These are phyloP conservation scores for Dendrocalamus latiflorus DNA, from an alignment of 202 grass and related monocot genomes.

Conservation along the genomic window DNA sequence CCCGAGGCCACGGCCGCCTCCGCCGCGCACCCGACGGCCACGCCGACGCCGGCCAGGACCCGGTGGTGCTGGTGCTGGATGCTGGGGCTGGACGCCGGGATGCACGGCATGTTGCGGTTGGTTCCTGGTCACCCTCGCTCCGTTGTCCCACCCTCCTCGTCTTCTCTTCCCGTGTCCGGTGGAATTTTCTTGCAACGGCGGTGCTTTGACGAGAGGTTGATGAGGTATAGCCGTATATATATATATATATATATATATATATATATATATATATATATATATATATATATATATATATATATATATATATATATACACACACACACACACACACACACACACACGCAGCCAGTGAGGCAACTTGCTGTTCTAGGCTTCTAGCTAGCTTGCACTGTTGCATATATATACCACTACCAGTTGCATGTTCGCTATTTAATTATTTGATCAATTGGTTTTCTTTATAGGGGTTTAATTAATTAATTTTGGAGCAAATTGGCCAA, in stretches of 20 bases:
- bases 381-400: slow-evolving; percentile 24
- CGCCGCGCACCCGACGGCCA: slow-evolving; percentile 22
- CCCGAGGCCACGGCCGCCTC: background rate
- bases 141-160: background rate
- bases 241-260: too few species aligned
- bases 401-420: too few species aligned
- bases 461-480: background rate
- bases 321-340: too few species aligned
- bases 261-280: too few species aligned
- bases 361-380: slow-evolving; percentile 17
- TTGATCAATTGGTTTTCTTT: background rate
- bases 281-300: too few species aligned
- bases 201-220: too few species aligned
- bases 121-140: background rate
- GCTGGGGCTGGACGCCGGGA: slow-evolving; percentile 41
- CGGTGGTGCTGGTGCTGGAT: slow-evolving; percentile 35
- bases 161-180: background rate
- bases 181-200: slow-evolving; percentile 35
- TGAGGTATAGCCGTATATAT: slow-evolving; percentile 18
- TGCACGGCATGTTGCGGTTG: slow-evolving; percentile 41
- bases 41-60: slow-evolving; percentile 25
- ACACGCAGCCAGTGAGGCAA: slow-evolving; percentile 20
- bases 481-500: slow-evolving; percentile 33
- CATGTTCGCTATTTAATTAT: too few species aligned
- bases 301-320: too few species aligned